Percentiles rank a stretch among this genome's conserved stretches.
Conservation (phyloP, 2,329 filamentous ascomycete species). For the Neonectria ditissima region DNA sequence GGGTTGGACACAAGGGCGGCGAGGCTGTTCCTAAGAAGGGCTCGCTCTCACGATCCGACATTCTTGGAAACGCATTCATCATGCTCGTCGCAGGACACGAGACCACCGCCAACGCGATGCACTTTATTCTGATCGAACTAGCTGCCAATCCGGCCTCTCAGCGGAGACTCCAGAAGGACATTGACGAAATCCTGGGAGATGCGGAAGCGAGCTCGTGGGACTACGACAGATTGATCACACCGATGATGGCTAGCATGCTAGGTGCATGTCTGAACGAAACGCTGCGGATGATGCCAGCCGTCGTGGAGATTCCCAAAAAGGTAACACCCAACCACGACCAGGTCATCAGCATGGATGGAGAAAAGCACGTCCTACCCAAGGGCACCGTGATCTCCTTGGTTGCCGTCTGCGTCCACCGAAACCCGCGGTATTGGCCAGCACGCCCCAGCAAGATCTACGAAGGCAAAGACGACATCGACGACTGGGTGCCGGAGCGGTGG, state of each 20-base stretch:
- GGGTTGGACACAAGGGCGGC: conserved; percentile 23
- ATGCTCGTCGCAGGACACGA: conserved; percentile 82
- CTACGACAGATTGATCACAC: conserved; percentile 75
- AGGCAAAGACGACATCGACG: conserved; percentile 68
- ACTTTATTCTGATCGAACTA: conserved; percentile 77
- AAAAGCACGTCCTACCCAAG: conserved; percentile 68
- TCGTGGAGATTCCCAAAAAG: conserved; percentile 78
- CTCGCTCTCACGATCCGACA: conserved; percentile 70
- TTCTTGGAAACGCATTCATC: conserved; percentile 78
- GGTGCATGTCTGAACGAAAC: conserved; percentile 84
- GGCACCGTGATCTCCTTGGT: conserved; percentile 67
- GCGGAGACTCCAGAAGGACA: conserved; percentile 73
- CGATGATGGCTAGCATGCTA: conserved; percentile 75
- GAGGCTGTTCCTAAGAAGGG: conserved; percentile 42
- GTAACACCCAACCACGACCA: conserved; percentile 64
- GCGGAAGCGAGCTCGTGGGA: conserved; percentile 73
- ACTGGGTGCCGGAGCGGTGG: conserved; percentile 82
- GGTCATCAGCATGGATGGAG: conserved; percentile 68
- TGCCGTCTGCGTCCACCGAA: conserved; percentile 69
- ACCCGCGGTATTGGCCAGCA: conserved; percentile 79
- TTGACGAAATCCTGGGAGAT: conserved; percentile 73
- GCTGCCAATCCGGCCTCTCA: conserved; percentile 75
- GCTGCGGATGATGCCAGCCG: conserved; percentile 77
- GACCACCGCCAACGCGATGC: conserved; percentile 80
- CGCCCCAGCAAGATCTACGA: conserved; percentile 58